phyloP scores from a whole-genome alignment of 495 filamentous ascomycete species.

The Penicillium salamii region DNA sequence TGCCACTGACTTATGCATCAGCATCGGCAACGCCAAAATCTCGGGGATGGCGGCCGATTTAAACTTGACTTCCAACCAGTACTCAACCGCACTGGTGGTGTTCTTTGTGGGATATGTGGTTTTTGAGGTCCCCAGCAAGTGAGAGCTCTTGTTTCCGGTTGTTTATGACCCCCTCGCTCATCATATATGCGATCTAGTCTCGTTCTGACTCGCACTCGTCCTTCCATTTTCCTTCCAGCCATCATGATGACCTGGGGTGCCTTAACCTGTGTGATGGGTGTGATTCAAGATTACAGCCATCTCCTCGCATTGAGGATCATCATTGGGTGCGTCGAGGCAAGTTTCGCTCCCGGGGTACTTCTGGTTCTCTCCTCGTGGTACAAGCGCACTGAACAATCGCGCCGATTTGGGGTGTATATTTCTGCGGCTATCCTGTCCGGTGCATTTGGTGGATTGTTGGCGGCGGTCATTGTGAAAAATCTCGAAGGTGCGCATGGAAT shows the following conservation, averaged over 20 bases:
- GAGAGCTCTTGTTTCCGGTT: background rate
- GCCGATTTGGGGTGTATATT: constrained; percentile 49
- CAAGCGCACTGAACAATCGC: constrained; percentile 47
- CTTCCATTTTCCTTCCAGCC: constrained; percentile 42
- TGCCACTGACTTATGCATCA: background rate
- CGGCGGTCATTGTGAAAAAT: constrained; percentile 34
- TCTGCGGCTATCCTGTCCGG: constrained; percentile 47
- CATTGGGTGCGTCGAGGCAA: constrained; percentile 41
- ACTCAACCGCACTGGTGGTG: constrained; percentile 35
- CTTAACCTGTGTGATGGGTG: constrained; percentile 39
- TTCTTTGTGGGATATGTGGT: constrained; percentile 49
- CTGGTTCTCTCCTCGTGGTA: constrained; percentile 52
- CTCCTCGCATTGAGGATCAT: constrained; percentile 36
- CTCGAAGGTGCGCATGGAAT: constrained; percentile 51
- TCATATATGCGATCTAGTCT: constrained; percentile 25
- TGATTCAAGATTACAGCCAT: constrained; percentile 39
- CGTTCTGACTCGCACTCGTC: constrained; percentile 34
- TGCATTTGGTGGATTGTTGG: constrained; percentile 51
- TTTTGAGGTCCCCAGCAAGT: constrained; percentile 44
- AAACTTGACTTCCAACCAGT: constrained; percentile 32
- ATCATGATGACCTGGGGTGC: constrained; percentile 44
- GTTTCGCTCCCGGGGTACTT: constrained; percentile 44
- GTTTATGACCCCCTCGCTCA: background rate
- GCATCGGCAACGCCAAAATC: constrained; percentile 47
- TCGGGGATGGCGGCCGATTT: constrained; percentile 44